Percentiles rank a stretch among this genome's conserved stretches.
Conservation (phyloP, 805 yeast genomes). For the Saturnispora saitoi region DNA sequence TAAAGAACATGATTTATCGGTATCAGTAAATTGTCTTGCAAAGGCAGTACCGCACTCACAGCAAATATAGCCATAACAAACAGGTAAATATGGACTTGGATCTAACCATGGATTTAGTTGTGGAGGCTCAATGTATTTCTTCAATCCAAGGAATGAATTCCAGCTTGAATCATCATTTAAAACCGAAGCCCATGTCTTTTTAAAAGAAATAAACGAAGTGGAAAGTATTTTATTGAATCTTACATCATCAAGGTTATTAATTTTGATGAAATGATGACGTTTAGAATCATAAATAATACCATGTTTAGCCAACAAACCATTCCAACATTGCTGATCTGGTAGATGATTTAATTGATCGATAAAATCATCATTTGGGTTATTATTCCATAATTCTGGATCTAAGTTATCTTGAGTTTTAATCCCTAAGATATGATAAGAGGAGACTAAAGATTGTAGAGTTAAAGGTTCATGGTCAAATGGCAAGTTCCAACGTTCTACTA, state of each 20-base stretch:
- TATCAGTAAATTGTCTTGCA: neutral
- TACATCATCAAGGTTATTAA: conserved; percentile 2
- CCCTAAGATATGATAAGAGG: conserved; percentile 1
- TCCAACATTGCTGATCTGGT: conserved; percentile 1
- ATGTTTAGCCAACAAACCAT: neutral
- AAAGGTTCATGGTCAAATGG: neutral
- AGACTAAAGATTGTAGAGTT: neutral
- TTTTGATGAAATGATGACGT: conserved; percentile 1
- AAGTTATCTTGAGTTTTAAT: conserved; percentile 2
- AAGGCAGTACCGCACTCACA: conserved; percentile 3
- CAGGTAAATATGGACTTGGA: conserved; percentile 6
- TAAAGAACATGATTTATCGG: neutral
- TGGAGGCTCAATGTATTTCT: neutral
- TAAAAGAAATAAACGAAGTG: conserved; percentile 1
- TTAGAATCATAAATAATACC: conserved; percentile 2
- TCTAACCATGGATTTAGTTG: neutral
- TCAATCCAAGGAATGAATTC: neutral
- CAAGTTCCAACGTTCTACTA: neutral
- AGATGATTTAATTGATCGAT: conserved; percentile 1
- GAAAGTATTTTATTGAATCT: conserved; percentile 2
- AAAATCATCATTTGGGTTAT: neutral
- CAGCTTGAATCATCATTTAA: conserved; percentile 3
- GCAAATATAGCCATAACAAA: neutral
- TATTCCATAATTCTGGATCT: conserved; percentile 1
- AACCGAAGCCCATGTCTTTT: conserved; percentile 5